Evolutionary conservation across 2,329 filamentous ascomycete species (phyloP).

Genomic region (Lasiodiplodia theobromae): DNA sequence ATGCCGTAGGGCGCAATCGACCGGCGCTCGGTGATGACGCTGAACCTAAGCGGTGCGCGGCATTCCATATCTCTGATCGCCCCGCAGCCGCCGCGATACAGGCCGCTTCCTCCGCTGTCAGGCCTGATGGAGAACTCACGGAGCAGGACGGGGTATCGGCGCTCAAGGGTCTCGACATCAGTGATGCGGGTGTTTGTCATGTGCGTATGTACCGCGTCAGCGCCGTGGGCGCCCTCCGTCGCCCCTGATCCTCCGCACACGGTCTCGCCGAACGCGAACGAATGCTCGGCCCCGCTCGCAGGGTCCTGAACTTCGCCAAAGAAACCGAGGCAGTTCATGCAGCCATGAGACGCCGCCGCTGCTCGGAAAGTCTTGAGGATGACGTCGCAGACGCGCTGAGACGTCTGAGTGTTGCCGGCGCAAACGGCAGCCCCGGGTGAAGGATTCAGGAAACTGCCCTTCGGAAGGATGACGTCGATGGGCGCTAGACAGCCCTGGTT

Average conservation of each 20-base stretch:
- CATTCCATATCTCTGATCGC: slow-evolving; percentile 78
- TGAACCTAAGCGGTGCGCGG: slow-evolving; percentile 72
- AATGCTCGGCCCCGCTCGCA: background rate
- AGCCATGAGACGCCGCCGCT: slow-evolving; percentile 34
- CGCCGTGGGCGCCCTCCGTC: slow-evolving; percentile 70
- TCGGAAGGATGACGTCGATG: slow-evolving; percentile 45
- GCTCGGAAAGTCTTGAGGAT: slow-evolving; percentile 34
- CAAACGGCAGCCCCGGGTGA: slow-evolving; percentile 43
- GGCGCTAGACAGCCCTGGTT: slow-evolving; percentile 51
- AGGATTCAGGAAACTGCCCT: slow-evolving; percentile 45
- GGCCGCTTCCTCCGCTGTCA: slow-evolving; percentile 67
- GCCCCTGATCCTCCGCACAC: slow-evolving; percentile 76
- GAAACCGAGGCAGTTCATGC: slow-evolving; percentile 39
- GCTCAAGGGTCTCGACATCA: slow-evolving; percentile 75
- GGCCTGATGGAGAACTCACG: slow-evolving; percentile 68
- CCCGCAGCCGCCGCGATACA: slow-evolving; percentile 71
- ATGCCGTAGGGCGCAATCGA: slow-evolving; percentile 79
- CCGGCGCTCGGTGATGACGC: slow-evolving; percentile 74
- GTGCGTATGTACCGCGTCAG: slow-evolving; percentile 73
- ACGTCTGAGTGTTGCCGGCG: slow-evolving; percentile 32
- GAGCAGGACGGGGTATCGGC: slow-evolving; percentile 72
- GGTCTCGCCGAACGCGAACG: slow-evolving; percentile 75
- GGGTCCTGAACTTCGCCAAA: slow-evolving; percentile 34
- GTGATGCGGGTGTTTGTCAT: slow-evolving; percentile 84
- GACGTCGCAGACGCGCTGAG: slow-evolving; percentile 36